A percentile compares a stretch with the other conserved stretches of the same genome.
Evolutionary conservation across 352 stramenopile genomes (phyloP).

Genomic region (Globisporangium middletonii): DNA sequence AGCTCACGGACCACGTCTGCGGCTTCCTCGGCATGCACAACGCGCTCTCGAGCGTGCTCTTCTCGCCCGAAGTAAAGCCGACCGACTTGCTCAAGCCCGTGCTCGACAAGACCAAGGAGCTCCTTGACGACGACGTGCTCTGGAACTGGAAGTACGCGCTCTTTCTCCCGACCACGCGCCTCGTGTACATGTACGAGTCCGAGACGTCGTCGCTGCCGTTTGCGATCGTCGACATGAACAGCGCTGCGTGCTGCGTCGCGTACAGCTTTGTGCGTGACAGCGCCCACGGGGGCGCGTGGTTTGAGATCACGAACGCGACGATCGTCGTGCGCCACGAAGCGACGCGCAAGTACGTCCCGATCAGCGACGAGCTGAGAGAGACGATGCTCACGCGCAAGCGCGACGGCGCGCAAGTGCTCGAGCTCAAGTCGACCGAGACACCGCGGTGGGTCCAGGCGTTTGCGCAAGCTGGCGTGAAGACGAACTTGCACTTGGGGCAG

Average conservation of each 20-base stretch:
- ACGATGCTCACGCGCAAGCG: conserved; percentile 30
- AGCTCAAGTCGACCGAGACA: conserved; percentile 46
- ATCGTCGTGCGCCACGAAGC: conserved; percentile 26
- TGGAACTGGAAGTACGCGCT: conserved; percentile 74
- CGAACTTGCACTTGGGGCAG: conserved; percentile 46
- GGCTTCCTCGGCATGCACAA: conserved; percentile 50
- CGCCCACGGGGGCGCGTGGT: conserved; percentile 33
- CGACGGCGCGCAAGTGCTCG: conserved; percentile 32
- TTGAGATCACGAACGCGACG: conserved; percentile 47
- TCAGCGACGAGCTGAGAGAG: conserved; percentile 22
- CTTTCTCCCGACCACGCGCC: conserved; percentile 39
- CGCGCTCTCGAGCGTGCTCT: conserved; percentile 37
- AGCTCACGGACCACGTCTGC: conserved; percentile 46
- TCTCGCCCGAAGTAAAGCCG: conserved; percentile 26
- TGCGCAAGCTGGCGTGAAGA: conserved; percentile 32
- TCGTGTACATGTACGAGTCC: conserved; percentile 61
- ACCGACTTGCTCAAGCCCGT: conserved; percentile 31
- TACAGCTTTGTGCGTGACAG: conserved; percentile 40
- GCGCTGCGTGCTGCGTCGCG: conserved; percentile 25
- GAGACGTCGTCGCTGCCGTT: conserved; percentile 30
- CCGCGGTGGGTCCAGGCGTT: conserved; percentile 57
- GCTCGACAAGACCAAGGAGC: conserved; percentile 29
- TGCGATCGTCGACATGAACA: conserved; percentile 55
- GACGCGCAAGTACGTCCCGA: conserved; percentile 24
- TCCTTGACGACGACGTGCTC: conserved; percentile 32